A percentile compares a stretch with the other conserved stretches of the same genome.
phyloP scores from a whole-genome alignment of 805 yeast genomes.

The Cyberlindnera petersonii region DNA sequence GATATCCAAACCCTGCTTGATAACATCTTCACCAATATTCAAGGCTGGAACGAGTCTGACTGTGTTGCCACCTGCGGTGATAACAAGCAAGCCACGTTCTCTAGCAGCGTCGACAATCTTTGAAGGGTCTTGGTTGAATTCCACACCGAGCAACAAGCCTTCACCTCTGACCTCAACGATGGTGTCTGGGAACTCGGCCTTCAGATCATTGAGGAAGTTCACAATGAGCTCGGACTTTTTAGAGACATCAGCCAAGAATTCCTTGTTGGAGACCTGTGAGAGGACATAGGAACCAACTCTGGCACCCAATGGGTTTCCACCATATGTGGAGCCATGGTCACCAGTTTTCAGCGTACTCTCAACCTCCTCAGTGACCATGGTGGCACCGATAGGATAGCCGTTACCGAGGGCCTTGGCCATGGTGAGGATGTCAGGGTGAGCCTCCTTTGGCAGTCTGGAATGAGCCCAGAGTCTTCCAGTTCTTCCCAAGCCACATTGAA shows the following conservation, averaged over 20 bases:
- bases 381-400: constrained; percentile 95
- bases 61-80: constrained; percentile 91
- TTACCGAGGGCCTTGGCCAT: constrained; percentile 96
- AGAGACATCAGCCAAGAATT: constrained; percentile 58
- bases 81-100: constrained; percentile 75
- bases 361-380: constrained; percentile 77
- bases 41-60: constrained; percentile 90
- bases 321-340: constrained; percentile 97
- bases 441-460: constrained; percentile 62
- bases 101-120: constrained; percentile 64
- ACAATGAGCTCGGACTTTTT: constrained; percentile 55
- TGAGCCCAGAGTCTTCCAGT: constrained; percentile 95
- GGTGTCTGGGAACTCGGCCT: constrained; percentile 53
- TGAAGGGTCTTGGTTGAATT: constrained; percentile 63
- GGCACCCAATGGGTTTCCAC: constrained; percentile 93
- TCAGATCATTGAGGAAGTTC: constrained; percentile 45
- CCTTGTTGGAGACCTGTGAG: constrained; percentile 55
- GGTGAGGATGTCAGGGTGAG: constrained; percentile 92
- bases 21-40: constrained; percentile 67
- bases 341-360: constrained; percentile 76
- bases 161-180: constrained; percentile 77
- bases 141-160: constrained; percentile 83
- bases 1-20: constrained; percentile 67
- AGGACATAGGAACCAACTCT: constrained; percentile 78
- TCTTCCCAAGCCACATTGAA: constrained; percentile 95